Conservation (phyloP, 2,329 filamentous ascomycete species). For the Ophiostoma sp. region DNA sequence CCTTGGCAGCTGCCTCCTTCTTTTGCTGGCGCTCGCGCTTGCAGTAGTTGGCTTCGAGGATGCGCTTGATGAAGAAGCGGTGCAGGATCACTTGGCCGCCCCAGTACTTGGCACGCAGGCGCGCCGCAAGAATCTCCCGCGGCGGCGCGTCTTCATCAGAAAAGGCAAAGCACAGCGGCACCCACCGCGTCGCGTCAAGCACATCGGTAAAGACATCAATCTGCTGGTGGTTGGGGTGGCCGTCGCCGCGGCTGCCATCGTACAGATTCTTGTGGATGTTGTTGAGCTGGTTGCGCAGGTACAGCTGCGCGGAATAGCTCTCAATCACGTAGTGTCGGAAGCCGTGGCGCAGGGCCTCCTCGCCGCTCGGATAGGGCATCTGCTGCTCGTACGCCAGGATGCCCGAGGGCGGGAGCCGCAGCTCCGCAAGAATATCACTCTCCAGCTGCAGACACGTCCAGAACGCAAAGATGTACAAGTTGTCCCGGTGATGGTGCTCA, state of each 20-base stretch:
- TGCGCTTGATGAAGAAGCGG: slow-evolving; percentile 62
- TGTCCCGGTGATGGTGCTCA: slow-evolving; percentile 46
- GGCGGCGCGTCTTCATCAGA: slow-evolving; percentile 60
- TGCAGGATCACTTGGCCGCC: slow-evolving; percentile 87
- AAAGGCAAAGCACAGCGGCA: slow-evolving; percentile 50
- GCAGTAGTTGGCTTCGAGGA: slow-evolving; percentile 45
- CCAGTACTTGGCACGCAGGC: slow-evolving; percentile 90
- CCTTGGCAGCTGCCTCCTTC: background rate
- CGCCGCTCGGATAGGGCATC: slow-evolving; percentile 61
- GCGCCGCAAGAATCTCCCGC: slow-evolving; percentile 69
- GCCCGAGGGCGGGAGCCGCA: slow-evolving; percentile 58
- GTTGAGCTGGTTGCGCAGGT: slow-evolving; percentile 60
- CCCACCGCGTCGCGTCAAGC: slow-evolving; percentile 37
- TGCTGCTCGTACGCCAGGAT: slow-evolving; percentile 57
- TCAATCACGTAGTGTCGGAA: slow-evolving; percentile 47
- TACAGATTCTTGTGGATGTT: slow-evolving; percentile 55
- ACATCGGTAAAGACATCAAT: slow-evolving; percentile 39
- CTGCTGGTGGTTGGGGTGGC: slow-evolving; percentile 37
- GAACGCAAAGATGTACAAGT: slow-evolving; percentile 69
- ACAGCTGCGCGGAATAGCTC: slow-evolving; percentile 59
- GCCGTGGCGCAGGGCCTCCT: slow-evolving; percentile 39
- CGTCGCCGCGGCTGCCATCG: slow-evolving; percentile 29
- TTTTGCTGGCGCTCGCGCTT: slow-evolving; percentile 21
- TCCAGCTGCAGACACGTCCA: slow-evolving; percentile 78
- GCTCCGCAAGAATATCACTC: slow-evolving; percentile 86